Conservation (phyloP, 2,329 filamentous ascomycete species). For the Sclerotinia minor region DNA sequence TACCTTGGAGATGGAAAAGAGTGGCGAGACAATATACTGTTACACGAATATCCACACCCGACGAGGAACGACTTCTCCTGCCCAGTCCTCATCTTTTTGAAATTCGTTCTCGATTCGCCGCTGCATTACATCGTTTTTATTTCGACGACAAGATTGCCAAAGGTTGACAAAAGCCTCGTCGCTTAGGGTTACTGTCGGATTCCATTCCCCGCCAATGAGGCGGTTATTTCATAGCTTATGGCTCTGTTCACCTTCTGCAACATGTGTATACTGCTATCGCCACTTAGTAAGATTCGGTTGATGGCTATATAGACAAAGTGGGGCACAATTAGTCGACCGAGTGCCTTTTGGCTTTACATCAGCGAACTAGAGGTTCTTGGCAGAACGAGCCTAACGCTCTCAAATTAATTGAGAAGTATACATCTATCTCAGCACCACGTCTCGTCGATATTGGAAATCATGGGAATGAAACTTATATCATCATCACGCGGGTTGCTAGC, state of each 20-base stretch:
- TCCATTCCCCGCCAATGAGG: background rate
- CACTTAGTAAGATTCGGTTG: background rate
- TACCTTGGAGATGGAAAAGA: background rate
- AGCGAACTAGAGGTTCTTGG: background rate
- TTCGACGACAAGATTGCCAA: background rate
- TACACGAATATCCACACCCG: background rate
- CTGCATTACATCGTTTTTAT: conserved; percentile 1
- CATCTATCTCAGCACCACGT: background rate
- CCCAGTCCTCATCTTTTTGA: background rate
- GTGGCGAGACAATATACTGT: background rate
- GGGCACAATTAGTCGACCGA: background rate
- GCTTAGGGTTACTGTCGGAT: background rate
- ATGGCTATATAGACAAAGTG: background rate
- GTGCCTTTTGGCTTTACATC: background rate
- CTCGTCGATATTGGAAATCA: background rate
- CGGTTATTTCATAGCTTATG: background rate
- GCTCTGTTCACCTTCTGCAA: background rate
- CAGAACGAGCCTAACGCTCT: background rate
- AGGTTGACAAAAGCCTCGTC: background rate
- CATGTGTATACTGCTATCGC: background rate
- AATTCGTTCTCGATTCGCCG: background rate
- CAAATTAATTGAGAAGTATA: background rate
- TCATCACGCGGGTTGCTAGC: background rate
- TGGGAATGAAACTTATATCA: background rate
- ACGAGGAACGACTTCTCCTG: background rate